Conservation (phyloP, 306 rosid species). For the Quercus berberidifolia region DNA sequence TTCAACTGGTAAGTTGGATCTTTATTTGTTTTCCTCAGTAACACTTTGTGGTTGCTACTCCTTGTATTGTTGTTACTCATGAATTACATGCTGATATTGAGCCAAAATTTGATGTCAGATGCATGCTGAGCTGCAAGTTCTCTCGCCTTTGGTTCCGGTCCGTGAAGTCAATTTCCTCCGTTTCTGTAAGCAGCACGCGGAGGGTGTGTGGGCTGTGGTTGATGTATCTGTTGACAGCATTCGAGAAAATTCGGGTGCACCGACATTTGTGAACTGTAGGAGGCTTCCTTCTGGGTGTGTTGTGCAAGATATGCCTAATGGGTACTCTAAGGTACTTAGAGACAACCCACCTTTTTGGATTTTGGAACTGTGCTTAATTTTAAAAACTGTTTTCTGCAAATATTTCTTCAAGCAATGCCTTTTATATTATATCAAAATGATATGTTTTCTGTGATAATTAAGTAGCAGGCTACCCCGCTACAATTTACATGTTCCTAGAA, state of each 20-base stretch:
- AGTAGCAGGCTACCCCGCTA: neutral
- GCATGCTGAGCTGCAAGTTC: conserved; percentile 95
- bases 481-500: neutral
- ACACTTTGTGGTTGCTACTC: neutral
- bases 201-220: conserved; percentile 94
- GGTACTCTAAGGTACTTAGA: conserved; percentile 84
- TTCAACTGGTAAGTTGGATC: conserved; percentile 58
- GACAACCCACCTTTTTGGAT: neutral
- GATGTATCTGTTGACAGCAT: conserved; percentile 73
- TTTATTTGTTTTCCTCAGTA: neutral
- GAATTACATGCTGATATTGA: neutral
- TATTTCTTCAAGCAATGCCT: neutral
- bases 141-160: conserved; percentile 88
- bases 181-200: conserved; percentile 95
- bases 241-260: conserved; percentile 51
- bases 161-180: conserved; percentile 78
- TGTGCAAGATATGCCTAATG: conserved; percentile 98
- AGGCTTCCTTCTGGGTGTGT: conserved; percentile 98
- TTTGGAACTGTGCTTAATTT: too few relatives aligned
- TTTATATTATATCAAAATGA: too few relatives aligned
- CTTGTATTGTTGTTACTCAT: neutral
- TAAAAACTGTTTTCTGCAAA: neutral
- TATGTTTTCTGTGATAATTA: neutral
- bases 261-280: conserved; percentile 56
- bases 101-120: conserved; percentile 36